These are phyloP conservation scores for Balamuthia mandrillaris DNA, from an alignment of 208 protist genomes.

Conservation along the genomic window DNA sequence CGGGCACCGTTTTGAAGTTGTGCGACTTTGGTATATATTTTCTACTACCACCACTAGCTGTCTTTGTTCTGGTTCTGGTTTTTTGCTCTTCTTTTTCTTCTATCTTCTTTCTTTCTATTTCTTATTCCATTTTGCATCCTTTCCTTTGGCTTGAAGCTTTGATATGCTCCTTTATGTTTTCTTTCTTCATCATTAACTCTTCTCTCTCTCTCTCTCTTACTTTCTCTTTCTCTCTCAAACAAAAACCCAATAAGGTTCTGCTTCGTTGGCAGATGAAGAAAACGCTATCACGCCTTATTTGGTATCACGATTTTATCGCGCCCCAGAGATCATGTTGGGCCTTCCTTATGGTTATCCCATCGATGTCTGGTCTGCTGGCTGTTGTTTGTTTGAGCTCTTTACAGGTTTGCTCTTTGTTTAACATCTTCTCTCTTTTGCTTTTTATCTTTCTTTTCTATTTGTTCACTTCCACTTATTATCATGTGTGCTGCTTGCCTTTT, in stretches of 20 bases:
- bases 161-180: too few species aligned
- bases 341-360: slow-evolving; percentile 63
- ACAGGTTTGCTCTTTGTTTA: slow-evolving; percentile 43
- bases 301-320: slow-evolving; percentile 76
- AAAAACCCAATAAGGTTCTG: not conserved
- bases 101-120: not conserved
- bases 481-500: not conserved
- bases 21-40: slow-evolving; percentile 72
- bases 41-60: slow-evolving; percentile 58
- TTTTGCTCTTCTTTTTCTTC: not conserved
- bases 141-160: too few species aligned
- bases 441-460: not conserved
- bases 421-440: not conserved
- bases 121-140: not conserved
- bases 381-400: slow-evolving; percentile 76
- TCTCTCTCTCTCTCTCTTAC: not conserved
- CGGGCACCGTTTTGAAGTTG: slow-evolving; percentile 70
- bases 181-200: not conserved
- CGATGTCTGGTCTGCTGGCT: slow-evolving; percentile 77
- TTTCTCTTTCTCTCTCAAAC: not conserved
- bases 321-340: slow-evolving; percentile 79
- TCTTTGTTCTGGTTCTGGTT: not conserved
- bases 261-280: slow-evolving; percentile 42
- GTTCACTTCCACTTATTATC: too few species aligned
- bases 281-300: slow-evolving; percentile 74